Evolutionary conservation across 768 basidiomycete species (phyloP), one percentile per base, ranked within the genome.

Genomic region (Hygrocybe coccinea): DNA sequence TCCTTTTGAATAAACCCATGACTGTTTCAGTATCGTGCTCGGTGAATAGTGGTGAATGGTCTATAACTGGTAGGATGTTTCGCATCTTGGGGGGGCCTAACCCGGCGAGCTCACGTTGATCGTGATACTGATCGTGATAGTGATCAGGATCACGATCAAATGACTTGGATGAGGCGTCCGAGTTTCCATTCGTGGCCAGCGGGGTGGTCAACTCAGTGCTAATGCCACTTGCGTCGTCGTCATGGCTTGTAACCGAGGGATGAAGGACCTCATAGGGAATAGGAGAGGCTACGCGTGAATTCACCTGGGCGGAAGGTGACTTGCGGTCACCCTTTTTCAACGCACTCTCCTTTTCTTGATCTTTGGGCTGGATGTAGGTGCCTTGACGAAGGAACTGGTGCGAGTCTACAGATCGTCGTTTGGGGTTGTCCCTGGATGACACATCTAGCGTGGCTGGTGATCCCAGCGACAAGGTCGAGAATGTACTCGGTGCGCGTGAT

Each of bases 1-100:
- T 65, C 54, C 60, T 64, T 17, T 54, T 56, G 12, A 63, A 56
- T 39, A 64, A 57, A 25, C 65, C 50, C 44, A 60, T 64, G 45
- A 67, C 65, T 21, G 63, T 60, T 29, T 64, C 55, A 1, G 65
- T 64, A 24, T 68, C 68, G 36, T 65, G 66, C 22, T 58, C 21
- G 1, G 65, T 66, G 57, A 76, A 74, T 67, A 75, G 67, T 33
- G 76, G 78, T 12, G 74, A 73, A 59, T 75, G 78, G 43, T 71
- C 78, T 75, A 38, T 73, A 70, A 12, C 76, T 70, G 25, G 77
- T 64, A 33, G 47, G 49, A 12, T 58, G 37, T 15, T 68, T 67
- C 6, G 75, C 73, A 57, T 69, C 10, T 72, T 70, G 22, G 78
- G 78, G 1, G 78, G 8, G 4, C 8, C 8, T 4, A 29, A 29